Evolutionary conservation across 352 stramenopile genomes (phyloP), one percentile per base, ranked within the genome.

Genomic region (Pythium oligandrum): DNA sequence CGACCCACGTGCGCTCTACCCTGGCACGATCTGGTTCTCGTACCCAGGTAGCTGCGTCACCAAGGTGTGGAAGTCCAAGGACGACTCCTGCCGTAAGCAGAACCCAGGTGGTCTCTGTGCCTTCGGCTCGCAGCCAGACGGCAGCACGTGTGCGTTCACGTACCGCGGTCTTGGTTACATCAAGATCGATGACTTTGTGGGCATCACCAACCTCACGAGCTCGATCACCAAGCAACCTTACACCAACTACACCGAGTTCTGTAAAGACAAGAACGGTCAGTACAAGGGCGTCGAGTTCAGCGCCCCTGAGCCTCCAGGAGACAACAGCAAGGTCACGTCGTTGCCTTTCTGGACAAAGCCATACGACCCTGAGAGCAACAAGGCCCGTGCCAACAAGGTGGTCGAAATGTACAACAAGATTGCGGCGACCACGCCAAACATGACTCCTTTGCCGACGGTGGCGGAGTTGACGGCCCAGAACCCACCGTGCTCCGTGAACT

Each of bases 11-110:
- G 78, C 78, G 3, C 70, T 66, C n/a, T 90, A 90, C 57, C 64
- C 64, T 1, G 54, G 82, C 61, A 75, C 70, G 33, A 42, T 68
- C 47, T 90, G 79, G 79, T 90, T 77, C 52, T 88, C 77, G n/a
- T 75, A 78, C 47, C 79, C 79, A 5, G 84, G 83, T 46, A 69
- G 36, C 4, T 90, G 79, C 34, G 60, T 71, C 17, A 67, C 73
- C 32, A 55, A 70, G 33, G 62, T 48, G 35, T 84, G 74, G 68
- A 39, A 6, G 8, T 39, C 55, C 10, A 88, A 90, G 59, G 67
- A 59, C 1, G 40, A 61, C 8, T 31, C 31, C n/a, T 70, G 61
- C 31, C 49, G 51, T 2, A 48, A 36, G 7, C 12, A 52, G 35
- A 57, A 57, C n/a, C 44, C 49, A n/a, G 63, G 63, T n/a, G 67